These are phyloP conservation scores for Vishniacozyma victoriae DNA, from an alignment of 768 basidiomycete species.

Conservation along the genomic window DNA sequence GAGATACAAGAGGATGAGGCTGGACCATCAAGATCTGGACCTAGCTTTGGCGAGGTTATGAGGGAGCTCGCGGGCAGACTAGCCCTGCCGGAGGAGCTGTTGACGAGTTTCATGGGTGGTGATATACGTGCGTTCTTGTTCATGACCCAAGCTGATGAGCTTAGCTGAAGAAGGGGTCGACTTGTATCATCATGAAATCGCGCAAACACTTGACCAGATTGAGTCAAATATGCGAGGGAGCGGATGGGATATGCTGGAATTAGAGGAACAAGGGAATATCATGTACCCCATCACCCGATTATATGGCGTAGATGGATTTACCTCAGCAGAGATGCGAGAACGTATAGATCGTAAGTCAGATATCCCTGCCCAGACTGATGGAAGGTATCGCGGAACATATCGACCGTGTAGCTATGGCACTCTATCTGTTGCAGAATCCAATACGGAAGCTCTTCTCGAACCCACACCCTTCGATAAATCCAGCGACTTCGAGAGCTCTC, in stretches of 20 bases:
- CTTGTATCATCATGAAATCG: not conserved
- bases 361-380: not conserved
- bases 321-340: conserved; percentile 1
- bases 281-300: conserved; percentile 7
- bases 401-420: conserved; percentile 1
- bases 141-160: not conserved
- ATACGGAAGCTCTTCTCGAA: conserved; percentile 25
- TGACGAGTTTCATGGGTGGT: conserved; percentile 17
- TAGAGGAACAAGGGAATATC: conserved; percentile 18
- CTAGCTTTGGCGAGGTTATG: conserved; percentile 4
- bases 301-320: conserved; percentile 16
- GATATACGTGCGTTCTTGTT: conserved; percentile 11
- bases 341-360: conserved; percentile 17
- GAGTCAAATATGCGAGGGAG: not conserved
- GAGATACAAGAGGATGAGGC: conserved; percentile 2
- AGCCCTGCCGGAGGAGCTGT: conserved; percentile 20
- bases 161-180: conserved; percentile 2
- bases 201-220: not conserved
- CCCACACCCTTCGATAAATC: conserved; percentile 32
- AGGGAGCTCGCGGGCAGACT: conserved; percentile 8
- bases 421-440: conserved; percentile 12
- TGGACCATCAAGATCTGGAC: not conserved
- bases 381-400: conserved; percentile 2
- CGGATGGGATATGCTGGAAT: not conserved
- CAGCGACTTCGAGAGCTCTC: conserved; percentile 23